Evolutionary conservation across 495 filamentous ascomycete species (phyloP), one percentile per base, ranked within the genome.

Genomic region (Tuber calosporum): DNA sequence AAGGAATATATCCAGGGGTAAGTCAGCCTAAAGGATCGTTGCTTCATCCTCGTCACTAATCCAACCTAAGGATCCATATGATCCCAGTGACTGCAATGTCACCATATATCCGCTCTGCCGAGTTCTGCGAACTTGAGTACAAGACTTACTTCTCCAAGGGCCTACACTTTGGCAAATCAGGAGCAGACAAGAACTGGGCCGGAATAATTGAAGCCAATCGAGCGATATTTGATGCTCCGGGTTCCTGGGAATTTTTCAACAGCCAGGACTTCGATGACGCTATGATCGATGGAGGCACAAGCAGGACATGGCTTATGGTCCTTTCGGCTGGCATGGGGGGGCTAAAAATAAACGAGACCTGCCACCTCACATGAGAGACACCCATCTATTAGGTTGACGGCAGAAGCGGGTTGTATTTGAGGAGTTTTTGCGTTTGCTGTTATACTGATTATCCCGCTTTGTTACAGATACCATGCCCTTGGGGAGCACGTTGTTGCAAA

Each of bases 81-180:
- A 83, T 98, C 43, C 94, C 94, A 3, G 85, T 97, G 53, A 86
- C 92, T 39, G 92, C 94, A 0, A 86, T 85, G 73, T 89, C 88
- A 0, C 83, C 89, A 37, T 87, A 90, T 71, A 90, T 89, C 3
- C 88, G 94, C 34, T 84, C 85, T 2, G 78, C 79, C n/a, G 83
- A 83, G 0, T 97, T 97, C 77, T 92, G 96, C 6, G 80, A 80
- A 37, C 86, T 97, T 83, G 94, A 98, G 82, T 98, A 94, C 94
- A 83, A 89, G 58, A 86, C 85, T 20, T 92, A 90, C 75, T 97
- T 96, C 41, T 30, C 22, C 37, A 38, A 58, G 19, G 69, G 69
- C 22, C n/a, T 62, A 17, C 53, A 62, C 26, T 62, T 5, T 34
- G 26, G 53, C 17, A 4, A 26, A 34, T 62, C 53, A 17, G 79